Evolutionary conservation across 2,329 filamentous ascomycete genomes (phyloP), one percentile per base, ranked within the genome.

Genomic region (Claviceps humidiphila): DNA sequence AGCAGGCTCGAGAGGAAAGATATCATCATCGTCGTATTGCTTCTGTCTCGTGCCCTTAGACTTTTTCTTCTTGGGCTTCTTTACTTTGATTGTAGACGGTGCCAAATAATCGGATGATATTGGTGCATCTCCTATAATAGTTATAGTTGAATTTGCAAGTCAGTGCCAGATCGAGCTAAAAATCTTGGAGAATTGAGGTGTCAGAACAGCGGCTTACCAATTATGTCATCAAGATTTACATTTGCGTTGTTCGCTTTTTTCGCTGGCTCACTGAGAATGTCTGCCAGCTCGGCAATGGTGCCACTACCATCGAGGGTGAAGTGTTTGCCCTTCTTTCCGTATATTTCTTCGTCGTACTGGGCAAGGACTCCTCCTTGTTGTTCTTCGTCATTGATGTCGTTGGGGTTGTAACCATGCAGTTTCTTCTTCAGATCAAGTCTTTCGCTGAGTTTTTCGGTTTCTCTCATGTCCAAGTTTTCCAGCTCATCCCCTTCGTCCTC

Each of bases 331-430:
- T 94, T 93, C 69, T 95, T 95, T 52, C 89, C 89, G 39, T 85
- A 80, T 51, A 96, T 94, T 63, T 95, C 91, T 57, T 97, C 93
- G 60, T 97, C 93, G 63, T 98, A 98, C 60, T 98, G 91, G 14
- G 87, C 81, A 43, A 98, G 71, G 24, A 98, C 82, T 5, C 78
- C 77, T 17, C 76, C 74, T 13, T 78, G 84, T 24, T 78, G 84
- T 24, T 77, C 77, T 30, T 82, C 77, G 45, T 85, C 84, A 38
- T 84, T 73, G 9, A 34, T 34, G 57, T 88, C 72, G 55, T 88
- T 84, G 0, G 91, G 90, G 60, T 98, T 88, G 66, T 98, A 98
- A 1, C 82, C 83, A 0, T 85, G 84, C 63, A 85, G 87, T 67
- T 89, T 89, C 76, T 95, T 96, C 73, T 97, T 95, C 42, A 90